Percentiles rank a stretch among this genome's conserved stretches.
phyloP scores from a whole-genome alignment of 257 asterid species.

The Handroanthus guayacan region DNA sequence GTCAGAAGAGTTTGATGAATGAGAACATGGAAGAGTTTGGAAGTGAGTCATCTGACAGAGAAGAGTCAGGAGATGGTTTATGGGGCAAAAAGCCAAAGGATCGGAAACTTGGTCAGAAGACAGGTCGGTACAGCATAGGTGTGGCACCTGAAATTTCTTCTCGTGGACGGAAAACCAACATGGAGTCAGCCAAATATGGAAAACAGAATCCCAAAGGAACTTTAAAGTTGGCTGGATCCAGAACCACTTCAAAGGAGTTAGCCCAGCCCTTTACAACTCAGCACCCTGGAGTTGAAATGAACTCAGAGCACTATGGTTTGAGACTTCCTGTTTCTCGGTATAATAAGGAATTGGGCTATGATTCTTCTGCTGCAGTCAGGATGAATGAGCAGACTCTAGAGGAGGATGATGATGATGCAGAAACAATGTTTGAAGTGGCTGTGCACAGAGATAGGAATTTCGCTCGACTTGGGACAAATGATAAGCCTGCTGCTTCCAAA shows the following conservation, averaged over 20 bases:
- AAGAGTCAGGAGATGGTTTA: slow-evolving; percentile 73
- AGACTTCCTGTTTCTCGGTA: slow-evolving; percentile 53
- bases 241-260: slow-evolving; percentile 56
- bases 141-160: slow-evolving; percentile 55
- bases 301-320: slow-evolving; percentile 49
- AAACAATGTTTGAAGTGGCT: slow-evolving; percentile 67
- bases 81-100: slow-evolving; percentile 83
- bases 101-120: slow-evolving; percentile 59
- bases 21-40: slow-evolving; percentile 89
- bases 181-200: slow-evolving; percentile 59
- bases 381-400: slow-evolving; percentile 57
- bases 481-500: slow-evolving; percentile 54
- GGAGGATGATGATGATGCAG: slow-evolving; percentile 69
- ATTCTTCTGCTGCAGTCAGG: slow-evolving; percentile 51
- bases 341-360: slow-evolving; percentile 52
- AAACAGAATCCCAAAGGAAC: slow-evolving; percentile 73
- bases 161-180: slow-evolving; percentile 49
- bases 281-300: slow-evolving; percentile 56
- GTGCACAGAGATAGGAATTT: slow-evolving; percentile 60
- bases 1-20: slow-evolving; percentile 91
- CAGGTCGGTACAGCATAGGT: slow-evolving; percentile 49
- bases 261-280: slow-evolving; percentile 53
- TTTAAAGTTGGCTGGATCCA: slow-evolving; percentile 65
- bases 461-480: slow-evolving; percentile 47
- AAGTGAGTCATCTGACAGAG: slow-evolving; percentile 84